These are phyloP conservation scores for Santalum album DNA, from an alignment of 164 flowering plant genomes.

Conservation along the genomic window DNA sequence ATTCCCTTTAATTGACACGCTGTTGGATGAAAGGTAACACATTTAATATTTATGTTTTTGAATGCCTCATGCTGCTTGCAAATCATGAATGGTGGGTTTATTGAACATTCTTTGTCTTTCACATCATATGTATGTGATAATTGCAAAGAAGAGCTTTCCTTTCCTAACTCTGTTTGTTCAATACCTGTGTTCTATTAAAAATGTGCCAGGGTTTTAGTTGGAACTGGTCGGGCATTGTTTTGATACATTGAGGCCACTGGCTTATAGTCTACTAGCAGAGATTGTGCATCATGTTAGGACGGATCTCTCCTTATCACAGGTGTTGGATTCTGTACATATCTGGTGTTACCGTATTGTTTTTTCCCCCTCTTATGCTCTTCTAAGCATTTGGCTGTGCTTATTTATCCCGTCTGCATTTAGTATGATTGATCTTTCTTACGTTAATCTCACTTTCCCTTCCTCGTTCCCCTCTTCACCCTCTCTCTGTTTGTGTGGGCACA, in stretches of 20 bases:
- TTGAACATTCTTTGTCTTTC: not conserved
- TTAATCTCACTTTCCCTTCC: too few relatives aligned
- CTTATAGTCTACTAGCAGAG: conserved; percentile 94
- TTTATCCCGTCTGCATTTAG: too few relatives aligned
- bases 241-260: conserved; percentile 92
- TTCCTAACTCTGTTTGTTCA: not conserved
- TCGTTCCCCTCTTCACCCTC: too few relatives aligned
- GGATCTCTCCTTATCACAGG: conserved; percentile 91
- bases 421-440: too few relatives aligned
- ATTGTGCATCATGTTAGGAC: conserved; percentile 93
- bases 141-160: not conserved
- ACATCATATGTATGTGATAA: not conserved
- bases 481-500: too few relatives aligned
- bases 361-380: too few relatives aligned
- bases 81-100: not conserved
- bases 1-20: conserved; percentile 89
- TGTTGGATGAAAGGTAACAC: conserved; percentile 81
- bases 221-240: conserved; percentile 92
- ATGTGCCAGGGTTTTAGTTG: conserved; percentile 73
- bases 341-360: too few relatives aligned
- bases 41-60: not conserved
- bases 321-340: conserved; percentile 9
- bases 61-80: not conserved
- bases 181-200: not conserved
- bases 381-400: too few relatives aligned